Conservation (phyloP, 139 green algal species). For the Chlamydomonas asymmetrica region DNA sequence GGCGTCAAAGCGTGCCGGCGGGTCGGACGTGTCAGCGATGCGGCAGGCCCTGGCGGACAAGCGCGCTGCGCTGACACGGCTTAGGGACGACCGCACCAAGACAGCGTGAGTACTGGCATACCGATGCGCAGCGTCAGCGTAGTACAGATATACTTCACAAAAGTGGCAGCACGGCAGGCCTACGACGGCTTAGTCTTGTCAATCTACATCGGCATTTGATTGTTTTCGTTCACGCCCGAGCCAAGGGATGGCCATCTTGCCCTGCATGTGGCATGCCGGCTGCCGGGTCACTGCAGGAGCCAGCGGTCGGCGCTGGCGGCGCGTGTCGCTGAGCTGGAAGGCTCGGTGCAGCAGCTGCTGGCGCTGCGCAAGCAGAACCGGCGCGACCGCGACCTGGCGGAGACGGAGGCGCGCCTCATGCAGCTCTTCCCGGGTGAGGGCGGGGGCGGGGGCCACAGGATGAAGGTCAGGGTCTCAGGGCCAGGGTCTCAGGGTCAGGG, state of each 20-base stretch:
- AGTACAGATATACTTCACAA: too few species aligned
- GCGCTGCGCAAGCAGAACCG: conserved; percentile 69
- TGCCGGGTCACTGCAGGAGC: too few species aligned
- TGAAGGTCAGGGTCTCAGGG: neutral
- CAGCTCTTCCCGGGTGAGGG: conserved; percentile 53
- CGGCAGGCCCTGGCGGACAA: conserved; percentile 40
- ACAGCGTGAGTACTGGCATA: conserved; percentile 34
- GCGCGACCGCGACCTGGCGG: conserved; percentile 52
- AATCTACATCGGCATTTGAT: too few species aligned
- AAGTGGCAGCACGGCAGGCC: too few species aligned
- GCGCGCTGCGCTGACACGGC: conserved; percentile 24
- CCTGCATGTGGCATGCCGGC: too few species aligned
- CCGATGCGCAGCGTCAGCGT: too few species aligned
- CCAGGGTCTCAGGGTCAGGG: neutral
- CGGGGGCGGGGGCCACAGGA: neutral
- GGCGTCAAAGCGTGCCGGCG: neutral
- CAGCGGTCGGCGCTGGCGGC: conserved; percentile 46
- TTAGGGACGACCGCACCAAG: conserved; percentile 34
- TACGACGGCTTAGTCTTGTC: too few species aligned
- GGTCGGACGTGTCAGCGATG: too few species aligned
- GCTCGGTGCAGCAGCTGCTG: conserved; percentile 67
- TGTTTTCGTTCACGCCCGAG: too few species aligned
- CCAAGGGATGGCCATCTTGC: too few species aligned
- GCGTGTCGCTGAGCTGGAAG: conserved; percentile 69
- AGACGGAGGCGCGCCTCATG: conserved; percentile 73